Conservation (phyloP, 768 basidiomycete genomes). For the Boletus rubescentipes region DNA sequence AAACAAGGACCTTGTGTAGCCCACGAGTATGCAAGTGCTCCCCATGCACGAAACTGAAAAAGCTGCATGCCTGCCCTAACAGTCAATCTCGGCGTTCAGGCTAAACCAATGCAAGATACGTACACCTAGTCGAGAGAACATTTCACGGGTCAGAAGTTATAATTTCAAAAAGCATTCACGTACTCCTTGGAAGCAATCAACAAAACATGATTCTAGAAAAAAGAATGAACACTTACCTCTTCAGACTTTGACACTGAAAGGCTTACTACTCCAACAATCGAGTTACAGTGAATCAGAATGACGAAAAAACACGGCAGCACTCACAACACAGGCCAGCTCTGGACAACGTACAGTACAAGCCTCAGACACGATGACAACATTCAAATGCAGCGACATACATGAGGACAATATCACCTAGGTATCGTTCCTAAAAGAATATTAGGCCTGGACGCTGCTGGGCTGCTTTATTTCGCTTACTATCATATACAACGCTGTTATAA, state of each 20-base stretch:
- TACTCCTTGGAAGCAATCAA: constrained; percentile 22
- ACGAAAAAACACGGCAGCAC: background rate
- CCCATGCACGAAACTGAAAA: constrained; percentile 34
- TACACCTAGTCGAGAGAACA: constrained; percentile 19
- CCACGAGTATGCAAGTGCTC: constrained; percentile 32
- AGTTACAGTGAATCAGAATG: background rate
- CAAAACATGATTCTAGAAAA: background rate
- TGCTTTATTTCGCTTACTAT: constrained; percentile 17
- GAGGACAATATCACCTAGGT: constrained; percentile 30
- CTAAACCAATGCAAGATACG: background rate
- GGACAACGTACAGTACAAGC: background rate
- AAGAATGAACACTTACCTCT: constrained; percentile 10
- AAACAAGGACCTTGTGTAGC: constrained; percentile 29
- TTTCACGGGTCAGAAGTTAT: background rate
- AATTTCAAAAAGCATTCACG: constrained; percentile 1
- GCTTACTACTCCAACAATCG: constrained; percentile 15
- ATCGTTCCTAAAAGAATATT: constrained; percentile 26
- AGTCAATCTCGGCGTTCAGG: background rate
- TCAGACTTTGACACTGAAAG: constrained; percentile 18
- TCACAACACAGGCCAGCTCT: constrained; percentile 23
- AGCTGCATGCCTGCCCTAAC: constrained; percentile 22
- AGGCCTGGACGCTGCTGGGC: background rate
- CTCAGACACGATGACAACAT: constrained; percentile 1
- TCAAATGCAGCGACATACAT: constrained; percentile 18
- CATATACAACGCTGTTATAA: constrained; percentile 26